phyloP scores from a whole-genome alignment of 179 eudicot genomes.

The Actinidia polygama region DNA sequence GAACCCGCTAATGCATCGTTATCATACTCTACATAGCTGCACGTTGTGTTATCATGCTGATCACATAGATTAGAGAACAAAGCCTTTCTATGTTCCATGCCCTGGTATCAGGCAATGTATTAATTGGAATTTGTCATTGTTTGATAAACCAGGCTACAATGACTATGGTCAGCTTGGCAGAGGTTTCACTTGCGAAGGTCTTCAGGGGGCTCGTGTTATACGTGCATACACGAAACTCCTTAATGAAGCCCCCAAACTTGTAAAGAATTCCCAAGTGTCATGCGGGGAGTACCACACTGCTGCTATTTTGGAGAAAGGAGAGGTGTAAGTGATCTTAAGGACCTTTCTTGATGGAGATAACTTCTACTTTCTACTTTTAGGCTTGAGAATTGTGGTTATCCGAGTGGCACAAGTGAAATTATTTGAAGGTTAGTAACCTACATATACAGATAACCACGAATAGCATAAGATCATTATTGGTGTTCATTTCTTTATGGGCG shows the following conservation, averaged over 20 bases:
- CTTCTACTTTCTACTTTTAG: constrained; percentile 26
- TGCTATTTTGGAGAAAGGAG: constrained; percentile 91
- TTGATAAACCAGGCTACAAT: constrained; percentile 83
- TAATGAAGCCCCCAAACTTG: constrained; percentile 93
- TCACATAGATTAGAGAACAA: constrained; percentile 11
- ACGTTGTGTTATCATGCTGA: background rate
- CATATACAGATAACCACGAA: background rate
- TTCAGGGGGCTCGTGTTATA: constrained; percentile 86
- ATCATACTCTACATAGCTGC: background rate
- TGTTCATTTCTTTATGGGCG: background rate
- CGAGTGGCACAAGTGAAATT: constrained; percentile 33
- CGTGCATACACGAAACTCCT: constrained; percentile 80
- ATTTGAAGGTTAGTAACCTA: constrained; percentile 16
- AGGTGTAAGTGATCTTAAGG: constrained; percentile 82
- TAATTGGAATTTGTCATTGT: constrained; percentile 35
- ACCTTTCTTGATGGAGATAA: constrained; percentile 39
- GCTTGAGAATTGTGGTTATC: constrained; percentile 35
- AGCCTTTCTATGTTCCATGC: background rate
- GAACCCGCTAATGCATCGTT: background rate
- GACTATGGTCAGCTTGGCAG: constrained; percentile 98
- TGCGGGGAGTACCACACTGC: constrained; percentile 98
- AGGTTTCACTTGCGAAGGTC: constrained; percentile 92
- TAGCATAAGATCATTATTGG: background rate
- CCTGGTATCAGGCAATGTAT: constrained; percentile 19
- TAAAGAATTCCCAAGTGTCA: constrained; percentile 82